Percentiles rank a stretch among this genome's conserved stretches.
These are phyloP conservation scores for Termitomyces sp. DNA, from an alignment of 768 basidiomycete species.

Conservation along the genomic window DNA sequence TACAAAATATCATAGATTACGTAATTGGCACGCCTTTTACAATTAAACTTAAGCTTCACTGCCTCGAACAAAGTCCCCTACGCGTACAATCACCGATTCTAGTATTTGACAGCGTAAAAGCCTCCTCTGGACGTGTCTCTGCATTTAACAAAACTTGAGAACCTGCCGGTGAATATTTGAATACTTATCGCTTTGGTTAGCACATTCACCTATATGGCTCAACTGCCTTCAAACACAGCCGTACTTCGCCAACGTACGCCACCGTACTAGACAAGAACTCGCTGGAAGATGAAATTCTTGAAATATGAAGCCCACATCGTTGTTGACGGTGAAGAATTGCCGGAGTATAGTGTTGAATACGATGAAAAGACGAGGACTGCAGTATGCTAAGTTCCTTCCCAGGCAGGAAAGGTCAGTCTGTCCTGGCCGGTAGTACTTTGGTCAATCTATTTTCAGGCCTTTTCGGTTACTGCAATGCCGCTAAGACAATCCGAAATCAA, in stretches of 20 bases:
- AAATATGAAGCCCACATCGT: constrained; percentile 14
- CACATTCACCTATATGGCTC: too few species aligned
- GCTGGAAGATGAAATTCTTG: constrained; percentile 4
- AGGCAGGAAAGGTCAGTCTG: constrained; percentile 20
- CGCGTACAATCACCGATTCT: not conserved
- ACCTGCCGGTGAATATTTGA: too few species aligned
- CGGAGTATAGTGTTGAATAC: constrained; percentile 15
- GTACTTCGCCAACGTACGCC: not conserved
- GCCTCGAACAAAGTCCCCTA: too few species aligned
- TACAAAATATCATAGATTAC: too few species aligned
- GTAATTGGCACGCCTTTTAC: too few species aligned
- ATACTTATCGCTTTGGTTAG: not conserved
- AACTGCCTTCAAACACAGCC: not conserved
- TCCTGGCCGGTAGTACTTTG: too few species aligned
- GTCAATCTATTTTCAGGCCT: not conserved
- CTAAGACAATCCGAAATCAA: not conserved
- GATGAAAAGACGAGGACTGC: constrained; percentile 10
- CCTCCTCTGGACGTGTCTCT: too few species aligned
- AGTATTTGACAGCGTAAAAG: not conserved
- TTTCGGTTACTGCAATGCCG: not conserved
- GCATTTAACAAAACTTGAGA: too few species aligned
- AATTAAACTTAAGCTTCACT: too few species aligned
- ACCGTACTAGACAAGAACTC: not conserved
- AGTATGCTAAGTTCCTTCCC: constrained; percentile 23
- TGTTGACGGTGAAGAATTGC: constrained; percentile 14